Evolutionary conservation across 106 monocot species (phyloP).

Genomic region (Phalaenopsis equestris): DNA sequence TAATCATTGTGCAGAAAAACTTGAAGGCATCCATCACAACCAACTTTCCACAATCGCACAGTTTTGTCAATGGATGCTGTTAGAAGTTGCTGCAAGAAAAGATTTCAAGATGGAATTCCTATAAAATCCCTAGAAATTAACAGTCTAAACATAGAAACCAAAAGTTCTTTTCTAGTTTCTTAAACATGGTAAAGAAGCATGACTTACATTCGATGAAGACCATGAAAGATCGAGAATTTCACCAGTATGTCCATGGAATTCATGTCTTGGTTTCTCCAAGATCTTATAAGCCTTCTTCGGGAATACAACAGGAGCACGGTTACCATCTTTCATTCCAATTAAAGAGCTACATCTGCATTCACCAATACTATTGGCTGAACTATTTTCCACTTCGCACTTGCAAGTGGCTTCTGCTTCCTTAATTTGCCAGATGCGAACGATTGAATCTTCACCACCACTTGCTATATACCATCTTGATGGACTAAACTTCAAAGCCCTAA

Average conservation of each 20-base stretch:
- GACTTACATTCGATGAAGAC: constrained; percentile 63
- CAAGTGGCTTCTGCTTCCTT: constrained; percentile 38
- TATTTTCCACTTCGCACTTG: constrained; percentile 8
- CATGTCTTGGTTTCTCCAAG: constrained; percentile 38
- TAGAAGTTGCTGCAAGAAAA: constrained; percentile 50
- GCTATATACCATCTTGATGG: constrained; percentile 53
- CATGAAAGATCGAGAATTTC: constrained; percentile 63
- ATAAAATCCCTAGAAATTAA: background rate
- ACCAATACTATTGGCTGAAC: constrained; percentile 6
- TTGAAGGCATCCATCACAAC: constrained; percentile 42
- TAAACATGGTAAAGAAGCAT: background rate
- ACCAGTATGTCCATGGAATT: constrained; percentile 45
- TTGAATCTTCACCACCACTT: constrained; percentile 72
- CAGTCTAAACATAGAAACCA: background rate
- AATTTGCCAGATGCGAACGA: constrained; percentile 56
- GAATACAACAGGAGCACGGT: constrained; percentile 27
- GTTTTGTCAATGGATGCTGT: constrained; percentile 73
- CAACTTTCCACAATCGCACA: constrained; percentile 72
- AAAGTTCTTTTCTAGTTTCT: background rate
- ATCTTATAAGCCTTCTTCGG: constrained; percentile 45
- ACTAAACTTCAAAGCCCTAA: constrained; percentile 53
- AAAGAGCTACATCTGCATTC: constrained; percentile 17
- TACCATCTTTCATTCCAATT: constrained; percentile 5
- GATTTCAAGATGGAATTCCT: background rate
- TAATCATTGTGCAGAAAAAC: constrained; percentile 63